Base-by-base conservation (phyloP, 2,329 filamentous ascomycete genomes). In the Bipolaris victoriae region DNA sequence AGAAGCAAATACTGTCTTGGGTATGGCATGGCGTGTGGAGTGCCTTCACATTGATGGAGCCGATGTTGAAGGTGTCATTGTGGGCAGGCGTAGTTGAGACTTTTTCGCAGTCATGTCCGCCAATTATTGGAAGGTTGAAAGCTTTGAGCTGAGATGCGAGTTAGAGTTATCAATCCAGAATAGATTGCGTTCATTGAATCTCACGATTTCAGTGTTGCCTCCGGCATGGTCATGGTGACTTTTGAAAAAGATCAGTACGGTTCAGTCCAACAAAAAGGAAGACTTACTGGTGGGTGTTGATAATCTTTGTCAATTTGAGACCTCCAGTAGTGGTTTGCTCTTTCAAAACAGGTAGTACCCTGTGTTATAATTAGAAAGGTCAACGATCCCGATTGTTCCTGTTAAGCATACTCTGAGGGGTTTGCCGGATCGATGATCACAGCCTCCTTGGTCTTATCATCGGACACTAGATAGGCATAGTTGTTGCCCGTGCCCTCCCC, bases 21-120 rank as follows among this genome's bases (percentile, higher is more conserved):
- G 95, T 99, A 76, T 99, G 95, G 77, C 95, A 99, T 1, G 95
- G 95, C 11, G 95, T 99, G 78, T 98, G 90, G n/a, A 98, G 81
- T 22, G 91, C 90, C 73, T 86, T 94, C 55, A 97, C 89, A 13
- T 85, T 84, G 76, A 99, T 95, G 65, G 84, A 82, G 54, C 95
- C 95, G 61, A 99, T 86, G 62, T 86, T 89, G 82, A 97, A 97
- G 3, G 82, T 86, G 64, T 91, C 86, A 37, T 88, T 87, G 74
- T 98, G 86, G 2, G 80, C 78, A 0, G 94, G 94, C 0, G 90
- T 96, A 67, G 83, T 83, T 22, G 88, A 92, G 45, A 97, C 94
- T 22, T 85, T 85, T 61, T 89, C 84, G 77, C 94, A 97, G 72
- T 97, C 86, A 72, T 89, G 91, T 63, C 95, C 95, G 55, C 94